Evolutionary conservation across 345 rosid species (phyloP), one percentile per base, ranked within the genome.

Genomic region (Arabidopsis arenosa): DNA sequence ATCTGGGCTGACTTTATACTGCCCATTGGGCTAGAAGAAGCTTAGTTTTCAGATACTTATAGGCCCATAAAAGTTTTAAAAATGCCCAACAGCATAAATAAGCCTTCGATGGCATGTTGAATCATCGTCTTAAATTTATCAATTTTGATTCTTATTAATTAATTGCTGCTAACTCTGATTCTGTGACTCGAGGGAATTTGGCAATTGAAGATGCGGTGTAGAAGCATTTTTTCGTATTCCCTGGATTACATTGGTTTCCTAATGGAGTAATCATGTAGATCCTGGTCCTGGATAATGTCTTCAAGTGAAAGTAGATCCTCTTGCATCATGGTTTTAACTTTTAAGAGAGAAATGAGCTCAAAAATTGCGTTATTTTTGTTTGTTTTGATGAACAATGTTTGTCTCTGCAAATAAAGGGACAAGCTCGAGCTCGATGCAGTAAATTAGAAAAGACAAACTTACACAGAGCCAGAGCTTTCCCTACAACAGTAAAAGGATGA

Each of bases 1-100:
- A 3, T 66, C 37, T 37, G 48, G 61, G 37, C 36, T 14, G 45
- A 51, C 21, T 18, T 51, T 21, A 17, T 7, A 7, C 9, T 45
- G 43, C 11, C 7, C 32, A 66, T n/a, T 66, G 70, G 70, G 72
- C 49, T 39, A 37, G 33, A 14, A 23, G 2, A 23, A 67, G 14
- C 41, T 48, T 17, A 49, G 41, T 2, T 66, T 66, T 12, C 17
- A 35, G 3, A 33, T 10, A 15, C 33, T 5, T 64, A 45, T 0
- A 43, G 37, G 36, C 48, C 47, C 51, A 49, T 0, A 23, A 53
- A 5, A 13, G n/a, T 23, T 45, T 0, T 0, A 5, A 15, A 53
- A 68, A 52, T 1, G 52, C 39, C 21, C 39, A 54, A 66, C 37
- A 18, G 35, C 35, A 47, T 44, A 63, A 9, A 30, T 28, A 47